These are phyloP conservation scores for Plicaturopsis crispa DNA, from an alignment of 768 basidiomycete species.

Conservation along the genomic window DNA sequence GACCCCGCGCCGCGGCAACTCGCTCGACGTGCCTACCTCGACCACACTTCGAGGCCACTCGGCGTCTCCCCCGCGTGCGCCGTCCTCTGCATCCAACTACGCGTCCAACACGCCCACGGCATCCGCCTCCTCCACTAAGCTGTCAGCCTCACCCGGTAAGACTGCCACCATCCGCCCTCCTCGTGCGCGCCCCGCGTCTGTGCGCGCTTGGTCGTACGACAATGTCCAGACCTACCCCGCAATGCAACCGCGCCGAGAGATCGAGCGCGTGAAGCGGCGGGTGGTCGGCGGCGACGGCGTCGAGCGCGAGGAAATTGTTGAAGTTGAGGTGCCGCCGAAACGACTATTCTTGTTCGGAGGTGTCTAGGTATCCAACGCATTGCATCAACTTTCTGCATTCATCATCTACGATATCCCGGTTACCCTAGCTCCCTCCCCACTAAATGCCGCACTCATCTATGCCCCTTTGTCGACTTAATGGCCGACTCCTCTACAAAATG, in stretches of 20 bases:
- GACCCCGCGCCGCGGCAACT: slow-evolving; percentile 16
- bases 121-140: slow-evolving; percentile 48
- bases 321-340: slow-evolving; percentile 48
- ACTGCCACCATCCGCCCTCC: slow-evolving; percentile 7
- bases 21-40: slow-evolving; percentile 15
- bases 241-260: slow-evolving; percentile 54
- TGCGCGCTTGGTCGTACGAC: slow-evolving; percentile 72
- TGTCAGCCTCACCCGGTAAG: not conserved
- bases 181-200: slow-evolving; percentile 32
- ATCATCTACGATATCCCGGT: too few species aligned
- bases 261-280: slow-evolving; percentile 33
- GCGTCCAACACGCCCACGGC: slow-evolving; percentile 22
- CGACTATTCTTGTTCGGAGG: slow-evolving; percentile 69
- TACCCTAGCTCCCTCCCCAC: too few species aligned
- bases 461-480: too few species aligned
- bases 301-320: slow-evolving; percentile 46
- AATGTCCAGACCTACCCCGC: slow-evolving; percentile 62
- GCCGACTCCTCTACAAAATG: too few species aligned
- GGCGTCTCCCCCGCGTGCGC: slow-evolving; percentile 13
- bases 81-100: slow-evolving; percentile 20
- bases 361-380: too few species aligned
- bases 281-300: slow-evolving; percentile 42
- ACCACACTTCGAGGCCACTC: slow-evolving; percentile 27
- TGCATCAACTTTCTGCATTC: too few species aligned
- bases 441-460: too few species aligned